phyloP scores from a whole-genome alignment of 495 filamentous ascomycete species.

The Aspergillus ellipticus region DNA sequence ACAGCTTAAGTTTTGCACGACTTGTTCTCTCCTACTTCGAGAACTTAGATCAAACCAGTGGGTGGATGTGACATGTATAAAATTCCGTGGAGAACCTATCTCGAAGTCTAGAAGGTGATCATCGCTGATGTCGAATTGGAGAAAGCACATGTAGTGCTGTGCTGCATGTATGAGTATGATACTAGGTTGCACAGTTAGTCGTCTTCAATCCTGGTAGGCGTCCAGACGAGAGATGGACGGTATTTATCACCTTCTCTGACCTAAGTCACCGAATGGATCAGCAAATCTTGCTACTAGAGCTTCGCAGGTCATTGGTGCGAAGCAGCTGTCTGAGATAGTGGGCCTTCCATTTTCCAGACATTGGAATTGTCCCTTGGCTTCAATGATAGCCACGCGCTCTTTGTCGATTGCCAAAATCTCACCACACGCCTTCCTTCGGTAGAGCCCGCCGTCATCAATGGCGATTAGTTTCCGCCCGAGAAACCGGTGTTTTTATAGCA shows the following conservation, averaged over 20 bases:
- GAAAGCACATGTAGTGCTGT: constrained; percentile 23
- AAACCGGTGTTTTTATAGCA: not conserved
- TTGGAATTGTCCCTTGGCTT: constrained; percentile 19
- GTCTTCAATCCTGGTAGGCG: too few species aligned
- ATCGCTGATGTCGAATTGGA: constrained; percentile 15
- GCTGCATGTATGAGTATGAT: constrained; percentile 5
- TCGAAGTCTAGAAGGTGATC: constrained; percentile 16
- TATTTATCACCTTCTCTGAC: too few species aligned
- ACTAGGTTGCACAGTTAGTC: too few species aligned
- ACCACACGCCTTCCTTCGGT: constrained; percentile 4
- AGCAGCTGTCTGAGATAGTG: too few species aligned
- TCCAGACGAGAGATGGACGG: too few species aligned
- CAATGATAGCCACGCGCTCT: constrained; percentile 14
- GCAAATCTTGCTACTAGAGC: too few species aligned
- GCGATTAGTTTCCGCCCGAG: constrained; percentile 13
- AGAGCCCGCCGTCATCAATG: constrained; percentile 19
- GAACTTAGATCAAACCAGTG: constrained; percentile 17
- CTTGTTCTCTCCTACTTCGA: constrained; percentile 6
- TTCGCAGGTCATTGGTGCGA: too few species aligned
- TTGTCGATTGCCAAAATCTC: constrained; percentile 3
- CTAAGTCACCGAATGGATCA: too few species aligned
- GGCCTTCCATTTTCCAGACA: not conserved
- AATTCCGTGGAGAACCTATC: not conserved
- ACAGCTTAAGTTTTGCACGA: constrained; percentile 12
- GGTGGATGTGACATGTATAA: constrained; percentile 14